These are phyloP conservation scores for Phytophthora melonis DNA, from an alignment of 352 stramenopile species.

Conservation along the genomic window DNA sequence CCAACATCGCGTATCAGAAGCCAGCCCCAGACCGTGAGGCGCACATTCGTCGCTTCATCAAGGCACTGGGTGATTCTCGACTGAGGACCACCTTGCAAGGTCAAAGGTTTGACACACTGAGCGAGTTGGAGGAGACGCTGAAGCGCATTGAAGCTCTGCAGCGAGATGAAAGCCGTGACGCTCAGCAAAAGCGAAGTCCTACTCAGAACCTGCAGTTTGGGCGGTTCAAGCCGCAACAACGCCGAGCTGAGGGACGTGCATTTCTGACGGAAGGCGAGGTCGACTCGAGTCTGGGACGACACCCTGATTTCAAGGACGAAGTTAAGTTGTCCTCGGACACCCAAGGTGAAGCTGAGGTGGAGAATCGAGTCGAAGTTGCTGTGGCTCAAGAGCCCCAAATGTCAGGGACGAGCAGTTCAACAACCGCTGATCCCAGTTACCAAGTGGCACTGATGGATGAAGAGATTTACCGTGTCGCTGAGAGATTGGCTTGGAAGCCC, in stretches of 20 bases:
- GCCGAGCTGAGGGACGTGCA: background rate
- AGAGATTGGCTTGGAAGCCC: background rate
- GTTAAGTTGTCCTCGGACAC: accelerated
- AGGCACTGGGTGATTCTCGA: background rate
- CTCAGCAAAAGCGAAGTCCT: background rate
- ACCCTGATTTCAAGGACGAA: background rate
- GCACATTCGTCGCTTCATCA: background rate
- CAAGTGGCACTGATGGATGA: background rate
- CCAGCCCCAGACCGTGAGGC: background rate
- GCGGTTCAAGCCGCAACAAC: conserved; percentile 1
- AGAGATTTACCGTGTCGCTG: background rate
- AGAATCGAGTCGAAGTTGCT: background rate
- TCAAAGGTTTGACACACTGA: background rate
- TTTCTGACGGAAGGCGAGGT: background rate
- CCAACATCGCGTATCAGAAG: background rate
- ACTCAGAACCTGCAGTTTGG: background rate
- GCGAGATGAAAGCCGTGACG: background rate
- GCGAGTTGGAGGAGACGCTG: background rate
- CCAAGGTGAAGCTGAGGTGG: background rate
- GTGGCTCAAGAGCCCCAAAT: background rate
- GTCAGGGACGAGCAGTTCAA: background rate
- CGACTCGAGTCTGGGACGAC: no score
- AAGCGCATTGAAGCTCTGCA: background rate
- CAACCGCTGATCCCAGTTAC: background rate
- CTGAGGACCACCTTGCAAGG: background rate